Evolutionary conservation across 2,329 filamentous ascomycete genomes (phyloP).

Genomic region (Aspergillus brasiliensis): DNA sequence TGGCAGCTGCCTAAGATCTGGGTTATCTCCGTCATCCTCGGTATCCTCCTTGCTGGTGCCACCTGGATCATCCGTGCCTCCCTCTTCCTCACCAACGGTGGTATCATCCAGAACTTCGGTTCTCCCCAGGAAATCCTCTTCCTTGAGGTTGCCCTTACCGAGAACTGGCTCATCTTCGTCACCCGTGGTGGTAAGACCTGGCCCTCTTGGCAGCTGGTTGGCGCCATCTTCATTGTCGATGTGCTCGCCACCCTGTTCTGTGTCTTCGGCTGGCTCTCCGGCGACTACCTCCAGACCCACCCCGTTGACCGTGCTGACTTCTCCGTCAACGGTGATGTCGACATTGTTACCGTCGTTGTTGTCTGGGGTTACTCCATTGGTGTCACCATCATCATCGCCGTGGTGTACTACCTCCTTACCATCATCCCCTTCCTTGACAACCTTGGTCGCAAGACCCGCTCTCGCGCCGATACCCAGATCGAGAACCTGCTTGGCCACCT

Average conservation of each 20-base stretch:
- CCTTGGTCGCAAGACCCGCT: constrained; percentile 55
- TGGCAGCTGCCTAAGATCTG: constrained; percentile 83
- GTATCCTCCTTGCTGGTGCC: constrained; percentile 66
- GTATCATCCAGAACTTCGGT: constrained; percentile 74
- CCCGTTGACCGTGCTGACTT: constrained; percentile 31
- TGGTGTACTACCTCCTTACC: constrained; percentile 54
- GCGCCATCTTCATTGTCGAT: constrained; percentile 72
- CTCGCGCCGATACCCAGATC: constrained; percentile 54
- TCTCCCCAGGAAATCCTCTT: constrained; percentile 79
- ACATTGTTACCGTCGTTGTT: constrained; percentile 58
- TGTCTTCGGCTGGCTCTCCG: constrained; percentile 73
- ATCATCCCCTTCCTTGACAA: constrained; percentile 51
- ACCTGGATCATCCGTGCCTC: constrained; percentile 75
- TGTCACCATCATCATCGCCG: constrained; percentile 56
- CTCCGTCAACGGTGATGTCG: constrained; percentile 55
- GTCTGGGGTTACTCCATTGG: constrained; percentile 57
- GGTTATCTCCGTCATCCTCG: constrained; percentile 65
- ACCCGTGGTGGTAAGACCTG: constrained; percentile 78
- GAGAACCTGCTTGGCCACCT: constrained; percentile 57
- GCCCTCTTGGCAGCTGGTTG: constrained; percentile 73
- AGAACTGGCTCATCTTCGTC: constrained; percentile 98
- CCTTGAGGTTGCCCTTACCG: constrained; percentile 85
- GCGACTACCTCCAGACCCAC: constrained; percentile 41
- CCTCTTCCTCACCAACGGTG: constrained; percentile 68
- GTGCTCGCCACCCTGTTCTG: constrained; percentile 72